Conservation (phyloP, 371 early-diverging fungal species). For the Cokeromyces recurvatus region DNA sequence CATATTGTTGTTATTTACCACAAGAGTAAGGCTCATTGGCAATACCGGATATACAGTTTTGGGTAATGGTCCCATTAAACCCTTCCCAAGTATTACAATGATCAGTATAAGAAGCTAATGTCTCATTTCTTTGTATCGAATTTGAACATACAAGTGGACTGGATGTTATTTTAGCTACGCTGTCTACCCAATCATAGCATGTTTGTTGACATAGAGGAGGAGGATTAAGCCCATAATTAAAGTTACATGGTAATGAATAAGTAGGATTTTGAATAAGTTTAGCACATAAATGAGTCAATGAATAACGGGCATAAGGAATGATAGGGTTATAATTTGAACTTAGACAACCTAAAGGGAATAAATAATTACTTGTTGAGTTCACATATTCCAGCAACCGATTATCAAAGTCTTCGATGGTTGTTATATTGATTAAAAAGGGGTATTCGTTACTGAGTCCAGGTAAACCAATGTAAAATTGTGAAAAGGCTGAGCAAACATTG, state of each 20-base stretch:
- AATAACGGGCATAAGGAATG: constrained; percentile 32
- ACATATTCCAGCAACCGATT: constrained; percentile 13
- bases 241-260: constrained; percentile 27
- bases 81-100: constrained; percentile 31
- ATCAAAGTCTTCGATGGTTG: constrained; percentile 31
- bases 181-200: constrained; percentile 25
- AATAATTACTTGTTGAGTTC: constrained; percentile 20
- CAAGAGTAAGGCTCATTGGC: constrained; percentile 40
- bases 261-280: constrained; percentile 22
- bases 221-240: constrained; percentile 12
- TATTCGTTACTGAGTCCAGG: constrained; percentile 13
- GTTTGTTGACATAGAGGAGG: constrained; percentile 29
- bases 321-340: constrained; percentile 22
- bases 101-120: constrained; percentile 1
- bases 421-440: constrained; percentile 25
- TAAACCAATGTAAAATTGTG: constrained; percentile 29
- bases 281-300: constrained; percentile 28
- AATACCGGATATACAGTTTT: constrained; percentile 30
- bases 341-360: constrained; percentile 25
- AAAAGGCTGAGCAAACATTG: constrained; percentile 26
- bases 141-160: constrained; percentile 13
- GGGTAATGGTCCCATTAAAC: constrained; percentile 15
- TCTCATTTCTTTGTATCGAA: constrained; percentile 7
- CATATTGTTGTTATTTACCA: constrained; percentile 20
- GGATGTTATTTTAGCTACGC: constrained; percentile 12